Evolutionary conservation across 2,329 filamentous ascomycete genomes (phyloP), one percentile per base, ranked within the genome.

Genomic region (Trichoderma polysporum): DNA sequence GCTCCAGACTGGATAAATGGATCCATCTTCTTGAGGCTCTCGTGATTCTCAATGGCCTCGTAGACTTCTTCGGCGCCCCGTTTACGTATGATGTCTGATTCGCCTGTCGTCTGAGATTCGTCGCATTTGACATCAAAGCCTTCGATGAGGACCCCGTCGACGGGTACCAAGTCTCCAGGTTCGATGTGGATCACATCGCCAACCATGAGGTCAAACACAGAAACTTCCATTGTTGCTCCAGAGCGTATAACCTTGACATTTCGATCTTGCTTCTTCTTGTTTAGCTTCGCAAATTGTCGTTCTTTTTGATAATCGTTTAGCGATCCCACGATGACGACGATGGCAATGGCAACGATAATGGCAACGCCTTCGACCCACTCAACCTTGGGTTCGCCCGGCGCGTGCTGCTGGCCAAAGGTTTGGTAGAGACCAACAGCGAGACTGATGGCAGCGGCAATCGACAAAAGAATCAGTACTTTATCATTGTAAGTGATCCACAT

Each of bases 401-500:
- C 74, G 69, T 91, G 88, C 4, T 82, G 71, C 22, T 80, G 80
- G 13, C 89, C 89, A 74, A 92, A 90, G 0, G 89, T 90, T 76
- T 93, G 89, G 76, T 93, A 94, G 0, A 93, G 81, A 56, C 91
- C 91, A 49, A 94, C 84, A 5, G 88, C 90, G 50, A 94, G 83
- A 52, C 91, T 93, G 58, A 94, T 86, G 41, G 88, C 82, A 3
- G 91, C 91, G 50, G 91, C 91, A 57, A 86, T 81, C 0, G 89
- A 91, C 64, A 93, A 81, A 6, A 93, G 81, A 67, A 92, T 90
- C 53, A 93, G 80, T 3, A 94, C 89, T 76, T 93, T 94, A 82
- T 94, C 91, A 78, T 93, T 92, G 76, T 92, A 92, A 0, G 91
- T 92, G 72, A 93, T 91, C 91, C 91, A 93, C 78, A 92, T 90